These are phyloP conservation scores for Tripidium arundinaceum DNA, from an alignment of 202 grass and related monocot species.

Conservation along the genomic window DNA sequence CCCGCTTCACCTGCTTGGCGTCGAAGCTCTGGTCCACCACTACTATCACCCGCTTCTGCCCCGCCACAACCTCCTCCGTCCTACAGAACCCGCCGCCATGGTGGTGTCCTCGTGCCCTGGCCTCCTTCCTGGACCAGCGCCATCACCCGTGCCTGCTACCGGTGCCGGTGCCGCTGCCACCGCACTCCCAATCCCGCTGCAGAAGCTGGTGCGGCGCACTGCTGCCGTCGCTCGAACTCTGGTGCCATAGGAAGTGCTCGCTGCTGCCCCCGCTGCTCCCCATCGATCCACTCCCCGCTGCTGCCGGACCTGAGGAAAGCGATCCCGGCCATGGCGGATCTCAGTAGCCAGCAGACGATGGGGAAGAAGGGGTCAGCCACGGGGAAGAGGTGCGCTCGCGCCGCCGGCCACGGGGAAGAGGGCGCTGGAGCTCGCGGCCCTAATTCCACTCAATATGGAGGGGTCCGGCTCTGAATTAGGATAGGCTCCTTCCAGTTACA, in stretches of 20 bases:
- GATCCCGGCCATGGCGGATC: too few relatives aligned
- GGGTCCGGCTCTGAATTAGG: too few relatives aligned
- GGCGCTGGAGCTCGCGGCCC: too few relatives aligned
- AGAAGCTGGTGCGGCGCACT: not conserved
- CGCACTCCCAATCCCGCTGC: conserved; percentile 38
- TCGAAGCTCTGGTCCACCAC: conserved; percentile 65
- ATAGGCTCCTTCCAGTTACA: too few relatives aligned
- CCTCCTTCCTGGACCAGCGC: conserved; percentile 64
- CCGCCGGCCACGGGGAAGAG: too few relatives aligned
- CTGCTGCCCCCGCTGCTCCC: conserved; percentile 56
- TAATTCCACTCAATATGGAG: too few relatives aligned
- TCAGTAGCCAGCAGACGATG: too few relatives aligned
- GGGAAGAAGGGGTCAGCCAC: too few relatives aligned
- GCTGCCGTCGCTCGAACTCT: conserved; percentile 50
- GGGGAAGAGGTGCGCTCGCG: too few relatives aligned
- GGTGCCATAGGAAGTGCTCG: conserved; percentile 63
- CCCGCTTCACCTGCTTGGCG: too few relatives aligned
- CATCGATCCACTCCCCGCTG: conserved; percentile 11
- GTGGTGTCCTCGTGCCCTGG: conserved; percentile 30
- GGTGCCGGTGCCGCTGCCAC: not conserved
- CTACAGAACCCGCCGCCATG: conserved; percentile 40
- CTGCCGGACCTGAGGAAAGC: too few relatives aligned
- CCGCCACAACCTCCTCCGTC: conserved; percentile 15
- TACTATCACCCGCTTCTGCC: conserved; percentile 77
- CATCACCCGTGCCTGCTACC: conserved; percentile 36